Evolutionary conservation across 139 green algal species (phyloP).

Genomic region (Dunaliella primolecta): DNA sequence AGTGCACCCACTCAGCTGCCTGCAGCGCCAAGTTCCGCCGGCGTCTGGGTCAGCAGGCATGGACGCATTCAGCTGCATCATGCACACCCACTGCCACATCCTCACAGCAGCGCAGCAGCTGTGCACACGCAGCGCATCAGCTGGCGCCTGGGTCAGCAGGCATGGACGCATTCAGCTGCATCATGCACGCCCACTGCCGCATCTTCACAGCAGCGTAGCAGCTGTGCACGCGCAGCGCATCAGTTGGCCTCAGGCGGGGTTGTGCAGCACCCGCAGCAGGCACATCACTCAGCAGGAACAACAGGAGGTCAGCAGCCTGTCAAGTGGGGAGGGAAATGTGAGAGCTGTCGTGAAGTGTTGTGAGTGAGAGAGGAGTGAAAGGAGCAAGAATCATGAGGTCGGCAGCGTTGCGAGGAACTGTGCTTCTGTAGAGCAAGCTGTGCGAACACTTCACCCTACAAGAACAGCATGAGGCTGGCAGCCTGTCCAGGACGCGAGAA

Average conservation of each 20-base stretch:
- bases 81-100: slow-evolving; percentile 25
- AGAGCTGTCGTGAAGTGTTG: background rate
- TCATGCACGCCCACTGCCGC: slow-evolving; percentile 25
- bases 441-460: no score
- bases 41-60: background rate
- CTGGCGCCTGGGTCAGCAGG: background rate
- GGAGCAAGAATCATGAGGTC: no score
- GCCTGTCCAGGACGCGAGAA: no score
- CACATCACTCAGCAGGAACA: slow-evolving; percentile 39
- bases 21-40: no score
- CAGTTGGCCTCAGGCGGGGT: slow-evolving; percentile 8
- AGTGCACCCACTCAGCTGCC: no score
- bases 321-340: background rate
- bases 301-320: slow-evolving; percentile 40
- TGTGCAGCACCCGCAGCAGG: slow-evolving; percentile 9
- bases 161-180: slow-evolving; percentile 10
- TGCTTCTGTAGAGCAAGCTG: background rate
- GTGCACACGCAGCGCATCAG: slow-evolving; percentile 19
- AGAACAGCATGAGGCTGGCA: background rate
- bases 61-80: slow-evolving; percentile 15
- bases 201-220: slow-evolving; percentile 44
- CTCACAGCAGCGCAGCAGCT: slow-evolving; percentile 42
- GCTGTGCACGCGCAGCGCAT: slow-evolving; percentile 22
- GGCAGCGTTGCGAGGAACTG: background rate
- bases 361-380: background rate